Base-by-base conservation (phyloP, 2,329 filamentous ascomycete species). In the Talaromyces verruculosus region DNA sequence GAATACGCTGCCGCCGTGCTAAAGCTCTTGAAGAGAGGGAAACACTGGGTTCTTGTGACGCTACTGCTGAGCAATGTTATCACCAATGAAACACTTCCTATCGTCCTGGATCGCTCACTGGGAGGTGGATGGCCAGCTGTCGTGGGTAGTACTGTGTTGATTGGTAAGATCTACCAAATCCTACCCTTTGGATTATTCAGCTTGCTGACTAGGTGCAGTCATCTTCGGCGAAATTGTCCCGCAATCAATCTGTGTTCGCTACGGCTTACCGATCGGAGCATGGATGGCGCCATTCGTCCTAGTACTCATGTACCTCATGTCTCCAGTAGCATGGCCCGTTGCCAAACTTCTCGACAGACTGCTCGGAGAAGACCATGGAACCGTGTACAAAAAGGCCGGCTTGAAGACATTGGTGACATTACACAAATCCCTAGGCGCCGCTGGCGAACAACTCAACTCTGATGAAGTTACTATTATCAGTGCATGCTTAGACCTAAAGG, bases 401-500 rank as follows among this genome's bases (percentile, higher is more conserved):
- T 81, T 99, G 71, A 99, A 99, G 83, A 98, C 95, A 0, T 84
- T 99, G 35, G 95, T 99, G 33, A 97, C 93, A 0, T 84, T 99
- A 17, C 95, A 99, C 82, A 93, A 96, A 79, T 96, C 91, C 6
- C 82, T 98, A 13, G 95, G 95, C 33, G 89, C 92, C 55, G 90
- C 91, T 11, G 86, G 86, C 45, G 93, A 99, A 75, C 90, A 95
- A 66, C 83, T 99, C 63, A 98, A 97, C 78, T 91, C 97, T 71
- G 95, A 99, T 75, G 95, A 99, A 78, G 95, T 99, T 70, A 98
- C 95, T 67, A 99, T 99, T 77, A 99, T 99, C 78, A 97, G 92
- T 70, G 94, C 95, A 43, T 95, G 98, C 15, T 82, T 99, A 65
- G 95, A 99, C 75, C 84, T 99, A 70, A 99, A 98, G 81, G 93